Conservation (phyloP, 345 rosid genomes). For the Gossypium raimondii region DNA sequence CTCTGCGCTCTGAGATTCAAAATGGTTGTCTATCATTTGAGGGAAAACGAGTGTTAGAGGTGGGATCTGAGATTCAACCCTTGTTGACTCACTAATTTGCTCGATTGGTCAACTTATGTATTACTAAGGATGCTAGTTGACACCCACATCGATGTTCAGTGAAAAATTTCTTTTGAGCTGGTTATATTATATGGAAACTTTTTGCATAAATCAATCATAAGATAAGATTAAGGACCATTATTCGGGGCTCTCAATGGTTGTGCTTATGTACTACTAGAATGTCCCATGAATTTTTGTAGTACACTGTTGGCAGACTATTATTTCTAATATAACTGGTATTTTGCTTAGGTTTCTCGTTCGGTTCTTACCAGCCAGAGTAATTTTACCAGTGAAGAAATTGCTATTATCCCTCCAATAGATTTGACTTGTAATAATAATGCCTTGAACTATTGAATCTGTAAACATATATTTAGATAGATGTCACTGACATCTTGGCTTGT, state of each 20-base stretch:
- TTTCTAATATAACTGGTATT: neutral
- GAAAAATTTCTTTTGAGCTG: neutral
- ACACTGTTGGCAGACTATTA: neutral
- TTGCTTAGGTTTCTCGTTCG: neutral
- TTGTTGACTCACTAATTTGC: neutral
- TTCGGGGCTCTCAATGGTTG: neutral
- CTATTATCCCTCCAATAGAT: neutral
- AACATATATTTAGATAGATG: neutral
- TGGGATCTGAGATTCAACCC: slow-evolving; percentile 25
- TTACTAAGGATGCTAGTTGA: neutral
- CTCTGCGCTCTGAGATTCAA: slow-evolving; percentile 56
- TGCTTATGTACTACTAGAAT: neutral
- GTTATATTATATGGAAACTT: neutral
- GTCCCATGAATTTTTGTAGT: neutral
- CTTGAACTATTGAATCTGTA: neutral
- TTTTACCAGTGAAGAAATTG: neutral
- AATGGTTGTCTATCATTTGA: slow-evolving; percentile 44
- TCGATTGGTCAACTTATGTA: neutral
- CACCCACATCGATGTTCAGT: no score
- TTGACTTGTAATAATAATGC: neutral
- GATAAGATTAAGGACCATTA: neutral
- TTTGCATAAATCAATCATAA: neutral
- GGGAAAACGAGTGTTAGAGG: slow-evolving; percentile 82
- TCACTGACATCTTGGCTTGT: neutral
- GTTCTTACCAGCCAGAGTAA: neutral